These are phyloP conservation scores for Przewalskia tangutica DNA, from an alignment of 257 asterid genomes.

Conservation along the genomic window DNA sequence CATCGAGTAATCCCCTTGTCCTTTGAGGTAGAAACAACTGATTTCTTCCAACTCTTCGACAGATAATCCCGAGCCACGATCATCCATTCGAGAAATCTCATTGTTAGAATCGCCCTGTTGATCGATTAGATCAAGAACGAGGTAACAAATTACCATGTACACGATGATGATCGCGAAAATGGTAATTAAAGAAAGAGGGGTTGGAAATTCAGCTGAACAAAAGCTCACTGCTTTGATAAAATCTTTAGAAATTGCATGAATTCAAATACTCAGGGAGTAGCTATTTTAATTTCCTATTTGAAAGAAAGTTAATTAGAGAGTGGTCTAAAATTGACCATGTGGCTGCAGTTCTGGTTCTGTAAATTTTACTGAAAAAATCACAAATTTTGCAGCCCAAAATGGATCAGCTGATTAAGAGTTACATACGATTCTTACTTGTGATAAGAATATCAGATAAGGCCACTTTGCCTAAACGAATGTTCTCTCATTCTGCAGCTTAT, in stretches of 20 bases:
- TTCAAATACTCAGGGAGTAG: not conserved
- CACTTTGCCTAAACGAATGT: slow-evolving; percentile 37
- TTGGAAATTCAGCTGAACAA: slow-evolving; percentile 32
- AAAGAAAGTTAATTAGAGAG: not conserved
- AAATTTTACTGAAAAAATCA: not conserved
- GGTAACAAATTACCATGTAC: slow-evolving; percentile 37
- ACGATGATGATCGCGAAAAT: slow-evolving; percentile 28
- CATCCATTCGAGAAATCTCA: slow-evolving; percentile 7
- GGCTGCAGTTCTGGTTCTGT: not conserved
- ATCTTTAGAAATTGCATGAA: not conserved
- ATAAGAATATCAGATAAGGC: slow-evolving; percentile 47
- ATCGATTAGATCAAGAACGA: slow-evolving; percentile 31
- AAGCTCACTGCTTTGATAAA: slow-evolving; percentile 7
- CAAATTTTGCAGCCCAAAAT: slow-evolving; percentile 2
- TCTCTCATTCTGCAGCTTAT: slow-evolving; percentile 46
- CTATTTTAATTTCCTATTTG: not conserved
- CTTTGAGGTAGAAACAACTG: slow-evolving; percentile 23
- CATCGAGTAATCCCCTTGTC: slow-evolving; percentile 6
- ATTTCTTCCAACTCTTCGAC: slow-evolving; percentile 39
- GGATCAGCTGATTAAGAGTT: slow-evolving; percentile 10
- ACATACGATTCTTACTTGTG: slow-evolving; percentile 25
- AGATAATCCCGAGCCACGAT: slow-evolving; percentile 19
- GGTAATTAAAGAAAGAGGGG: slow-evolving; percentile 35
- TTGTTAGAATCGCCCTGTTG: not conserved
- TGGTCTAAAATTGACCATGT: not conserved